Conservation (phyloP, 768 basidiomycete species). For the Calvatia gigantea region DNA sequence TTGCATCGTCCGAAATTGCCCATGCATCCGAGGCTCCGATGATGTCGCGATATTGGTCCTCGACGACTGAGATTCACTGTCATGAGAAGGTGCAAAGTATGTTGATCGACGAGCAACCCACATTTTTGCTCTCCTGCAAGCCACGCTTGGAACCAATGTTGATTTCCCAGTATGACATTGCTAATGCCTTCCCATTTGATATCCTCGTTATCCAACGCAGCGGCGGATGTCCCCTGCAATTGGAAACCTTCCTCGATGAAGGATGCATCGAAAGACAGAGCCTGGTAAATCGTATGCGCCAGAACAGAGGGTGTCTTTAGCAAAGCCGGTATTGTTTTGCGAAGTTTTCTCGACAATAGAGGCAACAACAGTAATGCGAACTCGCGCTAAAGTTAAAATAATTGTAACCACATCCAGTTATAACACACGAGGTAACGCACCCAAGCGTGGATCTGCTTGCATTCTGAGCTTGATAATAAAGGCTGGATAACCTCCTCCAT, state of each 20-base stretch:
- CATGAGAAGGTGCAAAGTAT: not conserved
- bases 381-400: slow-evolving; percentile 54
- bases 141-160: slow-evolving; percentile 93
- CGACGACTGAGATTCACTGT: slow-evolving; percentile 56
- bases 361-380: slow-evolving; percentile 80
- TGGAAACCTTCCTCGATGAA: slow-evolving; percentile 73
- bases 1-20: slow-evolving; percentile 65
- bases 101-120: slow-evolving; percentile 38
- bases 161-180: slow-evolving; percentile 74
- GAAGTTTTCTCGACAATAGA: slow-evolving; percentile 71
- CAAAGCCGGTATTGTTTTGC: slow-evolving; percentile 67
- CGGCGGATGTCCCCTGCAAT: slow-evolving; percentile 48
- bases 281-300: slow-evolving; percentile 95
- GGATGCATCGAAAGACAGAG: slow-evolving; percentile 81
- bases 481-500: slow-evolving; percentile 74
- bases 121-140: slow-evolving; percentile 85
- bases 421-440: slow-evolving; percentile 46
- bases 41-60: slow-evolving; percentile 83
- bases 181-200: slow-evolving; percentile 73
- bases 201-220: slow-evolving; percentile 18
- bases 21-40: slow-evolving; percentile 83
- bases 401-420: not conserved
- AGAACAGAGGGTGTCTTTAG: slow-evolving; percentile 78
- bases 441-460: slow-evolving; percentile 66
- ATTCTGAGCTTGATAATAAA: slow-evolving; percentile 62